A percentile compares a stretch with the other conserved stretches of the same genome.
phyloP scores from a whole-genome alignment of 2,329 filamentous ascomycete genomes.

The Magnaporthiopsis rhizophila region DNA sequence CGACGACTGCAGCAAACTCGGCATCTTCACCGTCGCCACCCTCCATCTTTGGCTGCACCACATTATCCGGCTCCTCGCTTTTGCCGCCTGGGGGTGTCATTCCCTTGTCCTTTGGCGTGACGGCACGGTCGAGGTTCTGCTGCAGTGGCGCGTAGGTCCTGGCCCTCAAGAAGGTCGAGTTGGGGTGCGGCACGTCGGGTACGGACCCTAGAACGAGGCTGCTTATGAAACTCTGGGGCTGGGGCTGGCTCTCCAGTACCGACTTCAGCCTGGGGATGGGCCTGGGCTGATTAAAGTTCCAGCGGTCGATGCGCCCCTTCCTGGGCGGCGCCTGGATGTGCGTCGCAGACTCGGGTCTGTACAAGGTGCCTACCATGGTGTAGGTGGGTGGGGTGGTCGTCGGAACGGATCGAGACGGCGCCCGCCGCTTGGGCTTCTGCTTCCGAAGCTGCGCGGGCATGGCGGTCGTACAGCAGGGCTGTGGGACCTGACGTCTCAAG shows the following conservation, averaged over 20 bases:
- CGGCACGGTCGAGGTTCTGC: slow-evolving; percentile 31
- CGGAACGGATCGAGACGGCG: not conserved
- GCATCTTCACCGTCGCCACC: slow-evolving; percentile 14
- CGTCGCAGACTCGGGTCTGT: not conserved
- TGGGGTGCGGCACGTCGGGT: not conserved
- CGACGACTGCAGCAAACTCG: slow-evolving; percentile 21
- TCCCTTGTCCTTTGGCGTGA: slow-evolving; percentile 21
- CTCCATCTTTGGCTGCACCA: too few species aligned
- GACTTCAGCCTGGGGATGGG: too few species aligned
- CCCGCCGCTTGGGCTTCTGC: not conserved
- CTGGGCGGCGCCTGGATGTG: slow-evolving; percentile 1
- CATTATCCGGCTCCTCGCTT: not conserved
- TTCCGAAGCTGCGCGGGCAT: not conserved
- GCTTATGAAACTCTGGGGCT: too few species aligned
- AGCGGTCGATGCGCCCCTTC: not conserved
- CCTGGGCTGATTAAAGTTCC: not conserved
- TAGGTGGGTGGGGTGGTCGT: not conserved
- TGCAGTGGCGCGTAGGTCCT: slow-evolving; percentile 41
- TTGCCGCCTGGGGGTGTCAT: not conserved
- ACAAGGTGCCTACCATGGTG: slow-evolving; percentile 5
- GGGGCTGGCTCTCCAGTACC: not conserved
- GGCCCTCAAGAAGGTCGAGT: not conserved
- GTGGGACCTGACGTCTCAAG: too few species aligned
- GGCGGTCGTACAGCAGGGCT: not conserved
- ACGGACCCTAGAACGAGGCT: not conserved